Conservation (phyloP, 106 monocot species). For the Acanthochlamys bracteata region DNA sequence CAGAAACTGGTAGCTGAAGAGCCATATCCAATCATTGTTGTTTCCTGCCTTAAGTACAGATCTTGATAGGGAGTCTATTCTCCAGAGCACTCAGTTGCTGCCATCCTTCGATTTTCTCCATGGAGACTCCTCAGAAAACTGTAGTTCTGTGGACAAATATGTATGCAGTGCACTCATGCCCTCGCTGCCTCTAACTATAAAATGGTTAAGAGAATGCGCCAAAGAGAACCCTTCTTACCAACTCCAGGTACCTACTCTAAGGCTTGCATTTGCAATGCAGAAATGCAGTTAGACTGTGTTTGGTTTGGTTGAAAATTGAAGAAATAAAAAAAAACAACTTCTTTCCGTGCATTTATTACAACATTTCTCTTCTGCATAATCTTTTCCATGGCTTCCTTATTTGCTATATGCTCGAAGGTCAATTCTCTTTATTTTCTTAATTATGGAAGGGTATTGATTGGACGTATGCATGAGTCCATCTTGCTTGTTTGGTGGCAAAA, state of each 20-base stretch:
- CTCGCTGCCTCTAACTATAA: slow-evolving; percentile 54
- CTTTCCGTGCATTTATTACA: too few relatives aligned
- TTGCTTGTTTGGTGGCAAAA: too few relatives aligned
- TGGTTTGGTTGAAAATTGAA: too few relatives aligned
- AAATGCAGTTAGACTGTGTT: background rate
- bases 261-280: background rate
- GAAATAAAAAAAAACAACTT: too few relatives aligned
- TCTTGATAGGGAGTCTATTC: slow-evolving; percentile 11
- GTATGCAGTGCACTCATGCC: slow-evolving; percentile 41
- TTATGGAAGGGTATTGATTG: too few relatives aligned
- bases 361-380: too few relatives aligned
- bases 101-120: slow-evolving; percentile 19
- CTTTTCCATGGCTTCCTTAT: too few relatives aligned
- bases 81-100: slow-evolving; percentile 11
- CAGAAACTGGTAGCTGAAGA: background rate
- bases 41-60: slow-evolving; percentile 10
- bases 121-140: slow-evolving; percentile 22
- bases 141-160: slow-evolving; percentile 11
- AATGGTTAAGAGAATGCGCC: slow-evolving; percentile 47
- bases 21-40: background rate
- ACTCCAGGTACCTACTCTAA: slow-evolving; percentile 38
- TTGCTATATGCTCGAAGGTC: too few relatives aligned
- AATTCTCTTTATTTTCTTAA: too few relatives aligned
- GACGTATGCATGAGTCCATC: too few relatives aligned
- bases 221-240: slow-evolving; percentile 40